These are phyloP conservation scores for Lecanosticta acicola DNA, from an alignment of 2,329 filamentous ascomycete genomes.

Conservation along the genomic window DNA sequence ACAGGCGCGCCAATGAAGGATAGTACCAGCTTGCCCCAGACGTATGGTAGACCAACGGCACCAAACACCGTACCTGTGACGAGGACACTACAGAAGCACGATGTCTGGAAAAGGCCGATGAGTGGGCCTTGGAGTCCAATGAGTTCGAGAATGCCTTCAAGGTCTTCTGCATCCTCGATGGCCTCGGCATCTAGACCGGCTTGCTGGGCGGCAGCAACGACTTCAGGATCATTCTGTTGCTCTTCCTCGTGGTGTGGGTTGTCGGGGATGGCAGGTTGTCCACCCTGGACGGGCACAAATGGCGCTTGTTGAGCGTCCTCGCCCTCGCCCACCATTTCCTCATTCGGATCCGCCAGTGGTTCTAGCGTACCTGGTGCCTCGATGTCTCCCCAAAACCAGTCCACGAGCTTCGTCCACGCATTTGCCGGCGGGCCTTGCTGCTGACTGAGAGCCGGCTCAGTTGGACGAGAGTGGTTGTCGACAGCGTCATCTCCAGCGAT, in stretches of 20 bases:
- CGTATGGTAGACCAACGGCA: constrained; percentile 86
- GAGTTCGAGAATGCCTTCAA: constrained; percentile 92
- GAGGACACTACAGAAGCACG: constrained; percentile 85
- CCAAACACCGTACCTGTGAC: constrained; percentile 80
- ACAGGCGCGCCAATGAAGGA: constrained; percentile 74
- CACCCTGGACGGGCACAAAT: constrained; percentile 46
- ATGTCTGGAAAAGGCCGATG: constrained; percentile 85
- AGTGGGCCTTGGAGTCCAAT: constrained; percentile 94
- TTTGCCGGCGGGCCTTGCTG: not conserved
- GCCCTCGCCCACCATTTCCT: constrained; percentile 57
- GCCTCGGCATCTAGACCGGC: constrained; percentile 68
- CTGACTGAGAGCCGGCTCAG: not conserved
- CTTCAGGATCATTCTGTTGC: constrained; percentile 44
- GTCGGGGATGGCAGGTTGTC: constrained; percentile 32
- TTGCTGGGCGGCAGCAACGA: constrained; percentile 58
- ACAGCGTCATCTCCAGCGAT: not conserved
- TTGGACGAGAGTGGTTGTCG: not conserved
- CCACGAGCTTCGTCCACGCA: constrained; percentile 31
- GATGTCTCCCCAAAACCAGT: constrained; percentile 48
- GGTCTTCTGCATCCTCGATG: constrained; percentile 79
- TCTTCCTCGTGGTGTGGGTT: constrained; percentile 8
- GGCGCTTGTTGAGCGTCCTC: constrained; percentile 55
- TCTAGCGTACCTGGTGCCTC: constrained; percentile 19
- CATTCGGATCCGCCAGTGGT: constrained; percentile 44
- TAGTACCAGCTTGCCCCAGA: constrained; percentile 78